Percentiles rank a stretch among this genome's conserved stretches.
phyloP scores from a whole-genome alignment of 2,329 filamentous ascomycete genomes.

The Phaeosphaeriaceae sp. region DNA sequence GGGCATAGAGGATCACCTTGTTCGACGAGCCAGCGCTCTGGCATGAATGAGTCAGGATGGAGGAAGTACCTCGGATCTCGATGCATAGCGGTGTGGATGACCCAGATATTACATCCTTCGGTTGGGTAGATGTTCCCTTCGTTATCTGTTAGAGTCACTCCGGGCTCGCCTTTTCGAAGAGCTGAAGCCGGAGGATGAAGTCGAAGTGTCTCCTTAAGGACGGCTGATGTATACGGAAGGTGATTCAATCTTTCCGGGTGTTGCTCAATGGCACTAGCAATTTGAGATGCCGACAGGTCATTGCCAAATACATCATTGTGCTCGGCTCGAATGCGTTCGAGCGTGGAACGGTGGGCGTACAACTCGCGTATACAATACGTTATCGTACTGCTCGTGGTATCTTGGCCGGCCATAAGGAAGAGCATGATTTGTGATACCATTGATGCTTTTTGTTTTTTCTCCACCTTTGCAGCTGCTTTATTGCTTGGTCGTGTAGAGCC shows the following conservation, averaged over 20 bases:
- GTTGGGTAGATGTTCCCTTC: background rate
- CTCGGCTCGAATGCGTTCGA: background rate
- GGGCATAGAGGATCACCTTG: slow-evolving; percentile 32
- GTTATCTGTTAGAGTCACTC: background rate
- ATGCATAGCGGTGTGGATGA: background rate
- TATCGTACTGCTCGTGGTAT: slow-evolving; percentile 36
- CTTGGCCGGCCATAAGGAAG: slow-evolving; percentile 41
- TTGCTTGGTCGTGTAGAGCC: background rate
- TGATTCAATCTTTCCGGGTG: too few species aligned
- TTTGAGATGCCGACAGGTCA: too few species aligned
- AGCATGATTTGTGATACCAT: slow-evolving; percentile 30
- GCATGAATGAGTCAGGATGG: slow-evolving; percentile 1
- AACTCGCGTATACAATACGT: slow-evolving; percentile 18
- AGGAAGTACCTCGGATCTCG: too few species aligned
- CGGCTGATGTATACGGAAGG: background rate
- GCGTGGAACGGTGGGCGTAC: background rate
- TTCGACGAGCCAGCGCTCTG: slow-evolving; percentile 45
- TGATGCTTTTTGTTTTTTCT: background rate
- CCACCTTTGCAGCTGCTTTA: background rate
- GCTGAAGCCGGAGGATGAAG: background rate
- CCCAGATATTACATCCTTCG: slow-evolving; percentile 1
- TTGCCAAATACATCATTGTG: too few species aligned
- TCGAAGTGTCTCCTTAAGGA: background rate
- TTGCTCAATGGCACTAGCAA: too few species aligned
- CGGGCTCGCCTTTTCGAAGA: background rate